A percentile compares a stretch with the other conserved stretches of the same genome.
phyloP scores from a whole-genome alignment of 208 protist species.

The Angomonas ambiguus region DNA sequence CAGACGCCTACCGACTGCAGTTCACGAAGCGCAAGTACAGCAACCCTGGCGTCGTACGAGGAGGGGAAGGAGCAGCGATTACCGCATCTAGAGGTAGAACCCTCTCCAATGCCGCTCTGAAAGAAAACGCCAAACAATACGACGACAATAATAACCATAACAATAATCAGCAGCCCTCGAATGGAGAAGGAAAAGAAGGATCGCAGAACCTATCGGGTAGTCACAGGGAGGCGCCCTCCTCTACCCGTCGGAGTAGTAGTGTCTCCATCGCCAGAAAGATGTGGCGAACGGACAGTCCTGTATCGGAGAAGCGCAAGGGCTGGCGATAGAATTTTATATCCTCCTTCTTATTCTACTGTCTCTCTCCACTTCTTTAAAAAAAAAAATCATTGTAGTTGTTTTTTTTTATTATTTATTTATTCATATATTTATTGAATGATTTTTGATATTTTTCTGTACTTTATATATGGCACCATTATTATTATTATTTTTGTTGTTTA shows the following conservation, averaged over 20 bases:
- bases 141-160: conserved; percentile 12
- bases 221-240: too few species aligned
- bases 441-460: too few species aligned
- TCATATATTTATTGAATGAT: too few species aligned
- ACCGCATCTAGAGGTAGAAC: neutral
- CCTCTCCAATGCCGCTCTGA: neutral
- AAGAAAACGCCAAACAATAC: neutral
- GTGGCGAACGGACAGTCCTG: neutral
- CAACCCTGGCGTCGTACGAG: neutral
- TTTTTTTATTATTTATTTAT: too few species aligned
- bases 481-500: too few species aligned
- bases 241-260: neutral
- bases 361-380: too few species aligned
- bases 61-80: neutral
- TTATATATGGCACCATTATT: too few species aligned
- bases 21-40: conserved; percentile 32
- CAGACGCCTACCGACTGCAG: conserved; percentile 41
- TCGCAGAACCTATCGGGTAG: too few species aligned
- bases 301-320: neutral
- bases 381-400: too few species aligned
- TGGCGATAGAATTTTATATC: neutral
- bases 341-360: too few species aligned
- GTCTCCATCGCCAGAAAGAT: neutral
- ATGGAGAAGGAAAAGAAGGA: conserved; percentile 4
- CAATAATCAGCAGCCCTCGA: conserved; percentile 1